Evolutionary conservation across 1,284 basidiomycete species (phyloP).

Genomic region (Leccinum subspadiceum): DNA sequence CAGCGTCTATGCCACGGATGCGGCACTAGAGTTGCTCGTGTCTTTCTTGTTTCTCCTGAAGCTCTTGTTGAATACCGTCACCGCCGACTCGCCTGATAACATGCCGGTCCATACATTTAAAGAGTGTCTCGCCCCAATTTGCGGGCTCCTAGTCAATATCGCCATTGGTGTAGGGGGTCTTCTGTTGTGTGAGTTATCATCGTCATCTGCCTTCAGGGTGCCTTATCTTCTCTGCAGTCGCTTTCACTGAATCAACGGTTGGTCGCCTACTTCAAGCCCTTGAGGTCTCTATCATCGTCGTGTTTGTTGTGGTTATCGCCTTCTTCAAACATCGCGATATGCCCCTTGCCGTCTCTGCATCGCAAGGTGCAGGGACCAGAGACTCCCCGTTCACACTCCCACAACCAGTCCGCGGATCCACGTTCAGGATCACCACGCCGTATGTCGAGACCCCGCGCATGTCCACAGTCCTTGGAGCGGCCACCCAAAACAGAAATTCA

Average conservation of each 20-base stretch:
- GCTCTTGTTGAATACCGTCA: constrained; percentile 54
- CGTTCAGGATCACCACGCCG: constrained; percentile 33
- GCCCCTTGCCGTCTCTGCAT: neutral
- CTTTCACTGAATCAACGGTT: constrained; percentile 64
- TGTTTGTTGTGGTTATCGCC: constrained; percentile 52
- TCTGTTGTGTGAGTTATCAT: constrained; percentile 50
- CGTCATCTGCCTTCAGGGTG: constrained; percentile 1
- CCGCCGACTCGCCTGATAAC: constrained; percentile 35
- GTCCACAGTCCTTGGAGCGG: constrained; percentile 17
- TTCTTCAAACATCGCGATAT: constrained; percentile 38
- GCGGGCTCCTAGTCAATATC: constrained; percentile 51
- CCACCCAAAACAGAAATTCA: constrained; percentile 11
- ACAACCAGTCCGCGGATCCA: constrained; percentile 24
- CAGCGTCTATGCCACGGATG: constrained; percentile 55
- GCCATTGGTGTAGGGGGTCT: constrained; percentile 57
- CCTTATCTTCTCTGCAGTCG: constrained; percentile 41
- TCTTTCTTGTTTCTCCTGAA: constrained; percentile 63
- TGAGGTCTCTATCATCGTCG: constrained; percentile 61
- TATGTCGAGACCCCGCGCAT: constrained; percentile 26
- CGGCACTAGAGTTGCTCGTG: constrained; percentile 54
- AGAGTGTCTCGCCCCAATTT: constrained; percentile 51
- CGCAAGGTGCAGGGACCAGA: constrained; percentile 2
- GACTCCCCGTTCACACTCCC: constrained; percentile 22
- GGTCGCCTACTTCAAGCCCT: constrained; percentile 71
- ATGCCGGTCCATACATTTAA: constrained; percentile 37